phyloP scores from a whole-genome alignment of 352 stramenopile genomes.

The Phytopythium sindhum region DNA sequence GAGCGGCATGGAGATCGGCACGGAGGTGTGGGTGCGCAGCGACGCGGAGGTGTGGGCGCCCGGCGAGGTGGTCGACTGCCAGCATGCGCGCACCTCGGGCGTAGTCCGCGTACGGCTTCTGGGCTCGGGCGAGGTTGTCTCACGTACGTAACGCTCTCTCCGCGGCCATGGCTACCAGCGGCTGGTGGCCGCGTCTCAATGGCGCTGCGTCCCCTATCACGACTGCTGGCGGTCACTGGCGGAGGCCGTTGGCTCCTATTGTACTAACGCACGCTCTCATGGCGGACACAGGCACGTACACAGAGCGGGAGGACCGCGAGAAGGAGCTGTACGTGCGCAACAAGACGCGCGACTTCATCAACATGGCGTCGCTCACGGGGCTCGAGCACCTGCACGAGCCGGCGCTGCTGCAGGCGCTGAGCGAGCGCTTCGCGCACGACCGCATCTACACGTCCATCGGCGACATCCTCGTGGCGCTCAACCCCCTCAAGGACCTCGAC shows the following conservation, averaged over 20 bases:
- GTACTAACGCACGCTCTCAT: conserved; percentile 6
- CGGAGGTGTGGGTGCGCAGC: conserved; percentile 77
- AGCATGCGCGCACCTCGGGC: conserved; percentile 32
- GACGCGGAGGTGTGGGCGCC: conserved; percentile 60
- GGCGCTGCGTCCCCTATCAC: neutral
- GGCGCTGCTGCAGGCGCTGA: conserved; percentile 75
- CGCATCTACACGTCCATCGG: conserved; percentile 88
- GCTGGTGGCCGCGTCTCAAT: conserved; percentile 12
- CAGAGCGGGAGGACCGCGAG: conserved; percentile 22
- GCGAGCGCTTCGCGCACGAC: conserved; percentile 67
- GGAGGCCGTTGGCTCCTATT: no score
- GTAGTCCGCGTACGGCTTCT: conserved; percentile 44
- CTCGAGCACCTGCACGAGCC: conserved; percentile 85
- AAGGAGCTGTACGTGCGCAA: conserved; percentile 72
- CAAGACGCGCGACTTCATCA: conserved; percentile 43
- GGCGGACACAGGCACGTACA: conserved; percentile 20
- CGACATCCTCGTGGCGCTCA: conserved; percentile 81
- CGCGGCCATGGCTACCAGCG: neutral
- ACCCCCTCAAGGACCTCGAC: conserved; percentile 74
- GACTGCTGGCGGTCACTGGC: no score
- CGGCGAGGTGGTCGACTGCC: conserved; percentile 67
- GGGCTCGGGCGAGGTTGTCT: conserved; percentile 36
- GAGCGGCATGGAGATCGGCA: conserved; percentile 74
- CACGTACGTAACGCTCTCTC: conserved; percentile 23
- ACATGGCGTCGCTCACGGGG: conserved; percentile 62